These are phyloP conservation scores for Kandelia obovata DNA, from an alignment of 345 rosid species.

Conservation along the genomic window DNA sequence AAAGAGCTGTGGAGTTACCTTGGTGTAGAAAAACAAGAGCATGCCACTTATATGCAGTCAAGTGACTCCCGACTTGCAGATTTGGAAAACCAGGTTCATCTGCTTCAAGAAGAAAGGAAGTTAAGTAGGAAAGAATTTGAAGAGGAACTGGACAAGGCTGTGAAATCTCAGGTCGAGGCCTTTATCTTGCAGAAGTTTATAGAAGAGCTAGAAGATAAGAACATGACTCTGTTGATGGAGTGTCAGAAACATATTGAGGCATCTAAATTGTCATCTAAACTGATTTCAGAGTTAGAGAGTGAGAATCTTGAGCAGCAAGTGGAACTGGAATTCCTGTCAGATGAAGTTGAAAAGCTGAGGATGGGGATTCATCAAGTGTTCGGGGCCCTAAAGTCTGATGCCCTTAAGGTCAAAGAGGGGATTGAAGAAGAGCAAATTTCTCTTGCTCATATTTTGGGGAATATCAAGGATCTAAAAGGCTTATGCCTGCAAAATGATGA, in stretches of 20 bases:
- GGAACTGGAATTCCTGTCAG: slow-evolving; percentile 29
- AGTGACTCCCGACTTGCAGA: slow-evolving; percentile 61
- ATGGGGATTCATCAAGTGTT: slow-evolving; percentile 25
- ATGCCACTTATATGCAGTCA: slow-evolving; percentile 42
- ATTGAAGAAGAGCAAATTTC: slow-evolving; percentile 41
- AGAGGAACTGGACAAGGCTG: slow-evolving; percentile 70
- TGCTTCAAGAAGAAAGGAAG: slow-evolving; percentile 63
- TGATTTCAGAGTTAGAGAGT: slow-evolving; percentile 28
- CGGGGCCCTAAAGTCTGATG: slow-evolving; percentile 57
- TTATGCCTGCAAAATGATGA: slow-evolving; percentile 48
- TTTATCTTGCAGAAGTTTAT: slow-evolving; percentile 33
- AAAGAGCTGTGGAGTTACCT: slow-evolving; percentile 46
- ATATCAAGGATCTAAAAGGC: slow-evolving; percentile 50
- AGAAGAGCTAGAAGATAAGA: slow-evolving; percentile 34
- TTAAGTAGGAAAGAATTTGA: slow-evolving; percentile 51
- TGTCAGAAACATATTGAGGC: slow-evolving; percentile 33
- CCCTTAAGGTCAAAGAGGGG: slow-evolving; percentile 34
- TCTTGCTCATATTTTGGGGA: slow-evolving; percentile 48
- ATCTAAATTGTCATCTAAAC: slow-evolving; percentile 25
- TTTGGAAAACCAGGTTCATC: slow-evolving; percentile 62
- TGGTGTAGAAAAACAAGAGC: slow-evolving; percentile 58
- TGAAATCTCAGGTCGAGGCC: slow-evolving; percentile 33
- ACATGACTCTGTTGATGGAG: slow-evolving; percentile 23
- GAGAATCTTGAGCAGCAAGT: slow-evolving; percentile 37
- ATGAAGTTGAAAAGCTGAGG: slow-evolving; percentile 29